Percentiles rank a stretch among this genome's conserved stretches.
These are phyloP conservation scores for Trypanosoma theileri DNA, from an alignment of 208 protist species.

Conservation along the genomic window DNA sequence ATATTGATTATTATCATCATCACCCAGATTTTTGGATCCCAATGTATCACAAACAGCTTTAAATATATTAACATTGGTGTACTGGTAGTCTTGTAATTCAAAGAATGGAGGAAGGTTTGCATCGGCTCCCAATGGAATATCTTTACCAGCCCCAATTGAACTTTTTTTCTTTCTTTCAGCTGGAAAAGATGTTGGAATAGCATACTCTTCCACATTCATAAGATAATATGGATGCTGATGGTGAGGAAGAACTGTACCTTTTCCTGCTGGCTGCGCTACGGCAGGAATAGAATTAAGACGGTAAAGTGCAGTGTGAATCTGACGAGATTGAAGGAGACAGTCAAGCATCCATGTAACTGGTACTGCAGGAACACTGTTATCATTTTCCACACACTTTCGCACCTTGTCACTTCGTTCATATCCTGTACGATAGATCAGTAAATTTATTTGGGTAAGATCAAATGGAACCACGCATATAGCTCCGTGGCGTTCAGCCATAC, in stretches of 20 bases:
- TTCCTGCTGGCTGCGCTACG: slow-evolving; percentile 69
- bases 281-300: slow-evolving; percentile 64
- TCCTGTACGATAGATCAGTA: slow-evolving; percentile 80
- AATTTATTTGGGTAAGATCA: slow-evolving; percentile 56
- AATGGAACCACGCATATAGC: slow-evolving; percentile 65
- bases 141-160: slow-evolving; percentile 22
- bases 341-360: slow-evolving; percentile 89
- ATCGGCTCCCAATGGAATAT: slow-evolving; percentile 23
- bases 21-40: background rate
- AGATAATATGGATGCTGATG: slow-evolving; percentile 87
- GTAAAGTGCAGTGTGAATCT: slow-evolving; percentile 78
- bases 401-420: slow-evolving; percentile 92
- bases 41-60: slow-evolving; percentile 50
- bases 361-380: slow-evolving; percentile 50
- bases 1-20: slow-evolving; percentile 54
- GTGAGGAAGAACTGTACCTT: slow-evolving; percentile 68
- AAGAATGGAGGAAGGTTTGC: slow-evolving; percentile 67
- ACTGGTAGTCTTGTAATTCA: slow-evolving; percentile 49
- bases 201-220: slow-evolving; percentile 81
- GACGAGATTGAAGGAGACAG: slow-evolving; percentile 84
- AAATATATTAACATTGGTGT: slow-evolving; percentile 69
- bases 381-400: slow-evolving; percentile 60
- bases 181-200: slow-evolving; percentile 71
- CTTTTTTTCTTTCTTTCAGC: slow-evolving; percentile 25
- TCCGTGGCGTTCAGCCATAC: slow-evolving; percentile 88